phyloP scores from a whole-genome alignment of 2,329 filamentous ascomycete species.

The Delphinella strobiligena region DNA sequence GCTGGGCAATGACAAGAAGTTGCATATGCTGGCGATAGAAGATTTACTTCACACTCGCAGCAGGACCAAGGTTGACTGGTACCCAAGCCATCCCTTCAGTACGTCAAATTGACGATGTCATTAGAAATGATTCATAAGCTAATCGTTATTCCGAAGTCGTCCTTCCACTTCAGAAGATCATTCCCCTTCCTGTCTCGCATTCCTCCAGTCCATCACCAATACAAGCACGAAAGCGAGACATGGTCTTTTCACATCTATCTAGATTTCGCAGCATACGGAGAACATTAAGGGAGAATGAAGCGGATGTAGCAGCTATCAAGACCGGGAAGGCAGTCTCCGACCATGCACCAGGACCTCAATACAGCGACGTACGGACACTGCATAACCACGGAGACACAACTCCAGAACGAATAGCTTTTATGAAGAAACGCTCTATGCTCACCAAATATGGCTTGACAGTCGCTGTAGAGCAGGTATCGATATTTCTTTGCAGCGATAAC shows the following conservation, averaged over 20 bases:
- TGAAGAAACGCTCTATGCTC: slow-evolving; percentile 69
- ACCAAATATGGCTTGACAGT: slow-evolving; percentile 56
- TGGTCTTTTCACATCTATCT: background rate
- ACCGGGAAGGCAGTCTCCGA: slow-evolving; percentile 8
- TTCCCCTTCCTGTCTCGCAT: background rate
- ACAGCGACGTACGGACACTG: slow-evolving; percentile 41
- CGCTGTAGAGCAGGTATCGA: slow-evolving; percentile 77
- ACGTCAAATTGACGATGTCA: no score
- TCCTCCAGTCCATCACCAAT: slow-evolving; percentile 46
- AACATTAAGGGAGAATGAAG: slow-evolving; percentile 8
- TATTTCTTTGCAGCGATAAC: slow-evolving; percentile 79
- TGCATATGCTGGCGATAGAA: slow-evolving; percentile 77
- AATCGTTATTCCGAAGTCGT: no score
- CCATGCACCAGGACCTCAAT: background rate
- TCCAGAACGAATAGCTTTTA: slow-evolving; percentile 63
- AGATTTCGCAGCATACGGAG: slow-evolving; percentile 3
- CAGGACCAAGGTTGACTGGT: slow-evolving; percentile 85
- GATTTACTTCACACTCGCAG: slow-evolving; percentile 75
- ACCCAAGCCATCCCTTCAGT: slow-evolving; percentile 52
- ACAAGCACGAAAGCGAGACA: background rate
- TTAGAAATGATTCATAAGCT: no score
- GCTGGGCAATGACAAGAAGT: slow-evolving; percentile 60
- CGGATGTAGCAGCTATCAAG: slow-evolving; percentile 10
- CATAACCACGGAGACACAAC: slow-evolving; percentile 64
- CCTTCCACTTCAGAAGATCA: slow-evolving; percentile 5